These are phyloP conservation scores for Calocera cornea DNA, from an alignment of 768 basidiomycete genomes.

Conservation along the genomic window DNA sequence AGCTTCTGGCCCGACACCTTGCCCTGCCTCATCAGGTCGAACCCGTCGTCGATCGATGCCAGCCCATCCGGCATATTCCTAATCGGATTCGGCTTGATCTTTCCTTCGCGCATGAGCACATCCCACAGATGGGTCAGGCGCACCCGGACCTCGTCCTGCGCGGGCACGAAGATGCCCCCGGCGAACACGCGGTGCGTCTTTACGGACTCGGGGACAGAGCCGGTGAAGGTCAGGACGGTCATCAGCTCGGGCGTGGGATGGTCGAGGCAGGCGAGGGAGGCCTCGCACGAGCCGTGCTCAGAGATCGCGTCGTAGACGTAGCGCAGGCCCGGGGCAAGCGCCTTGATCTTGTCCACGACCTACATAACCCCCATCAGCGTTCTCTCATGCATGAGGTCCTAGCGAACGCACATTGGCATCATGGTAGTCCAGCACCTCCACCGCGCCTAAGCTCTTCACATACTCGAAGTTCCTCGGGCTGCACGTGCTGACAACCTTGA, in stretches of 20 bases:
- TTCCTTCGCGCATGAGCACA: not conserved
- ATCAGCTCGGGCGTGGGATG: not conserved
- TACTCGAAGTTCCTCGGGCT: constrained; percentile 28
- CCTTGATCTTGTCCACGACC: not conserved
- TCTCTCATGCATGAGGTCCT: not conserved
- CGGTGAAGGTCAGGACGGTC: not conserved
- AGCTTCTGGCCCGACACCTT: not conserved
- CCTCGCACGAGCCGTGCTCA: not conserved
- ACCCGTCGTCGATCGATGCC: not conserved
- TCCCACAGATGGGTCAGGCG: not conserved
- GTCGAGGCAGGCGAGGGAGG: not conserved
- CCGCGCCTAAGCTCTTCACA: constrained; percentile 28
- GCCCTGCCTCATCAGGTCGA: not conserved
- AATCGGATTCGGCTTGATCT: not conserved
- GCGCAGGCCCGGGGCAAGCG: not conserved
- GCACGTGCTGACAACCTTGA: constrained; percentile 25
- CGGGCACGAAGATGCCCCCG: not conserved
- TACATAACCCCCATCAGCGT: not conserved
- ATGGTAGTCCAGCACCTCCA: constrained; percentile 23
- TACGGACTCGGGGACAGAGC: not conserved
- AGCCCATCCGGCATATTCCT: not conserved
- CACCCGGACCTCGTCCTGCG: not conserved
- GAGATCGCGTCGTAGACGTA: not conserved
- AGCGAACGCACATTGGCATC: constrained; percentile 8
- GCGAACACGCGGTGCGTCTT: not conserved